A percentile compares a stretch with the other conserved stretches of the same genome.
Conservation (phyloP, 352 stramenopile species). For the Pythium chondricola region DNA sequence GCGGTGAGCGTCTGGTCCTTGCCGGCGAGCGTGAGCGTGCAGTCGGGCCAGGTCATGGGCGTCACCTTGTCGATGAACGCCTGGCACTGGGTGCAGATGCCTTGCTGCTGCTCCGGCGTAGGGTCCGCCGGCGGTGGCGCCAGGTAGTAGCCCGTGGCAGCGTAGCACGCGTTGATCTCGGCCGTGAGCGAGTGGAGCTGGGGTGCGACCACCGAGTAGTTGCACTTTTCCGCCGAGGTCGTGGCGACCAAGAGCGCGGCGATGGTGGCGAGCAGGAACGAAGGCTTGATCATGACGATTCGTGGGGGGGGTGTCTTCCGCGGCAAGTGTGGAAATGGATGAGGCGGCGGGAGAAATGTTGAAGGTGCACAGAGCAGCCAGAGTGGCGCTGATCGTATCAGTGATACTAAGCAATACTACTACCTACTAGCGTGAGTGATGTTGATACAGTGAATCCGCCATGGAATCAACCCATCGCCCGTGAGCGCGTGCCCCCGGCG, state of each 20-base stretch:
- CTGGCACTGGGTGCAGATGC: constrained; percentile 11
- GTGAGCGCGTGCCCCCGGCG: not conserved
- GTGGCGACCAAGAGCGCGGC: not conserved
- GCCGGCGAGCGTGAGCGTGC: constrained; percentile 7
- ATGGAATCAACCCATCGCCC: not conserved
- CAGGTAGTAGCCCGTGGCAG: constrained; percentile 9
- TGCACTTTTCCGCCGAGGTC: constrained; percentile 6
- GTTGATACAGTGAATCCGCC: not conserved
- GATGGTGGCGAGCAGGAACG: not conserved
- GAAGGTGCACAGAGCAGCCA: too few species aligned
- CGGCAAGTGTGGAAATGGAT: constrained; percentile 4
- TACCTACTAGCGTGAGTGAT: too few species aligned
- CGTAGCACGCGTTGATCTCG: constrained; percentile 8
- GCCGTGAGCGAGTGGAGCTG: constrained; percentile 9
- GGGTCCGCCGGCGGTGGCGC: constrained; percentile 1
- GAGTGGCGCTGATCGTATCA: too few species aligned
- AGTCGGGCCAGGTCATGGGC: constrained; percentile 10
- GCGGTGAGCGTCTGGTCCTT: constrained; percentile 13
- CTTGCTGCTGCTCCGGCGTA: constrained; percentile 3
- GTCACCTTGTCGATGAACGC: constrained; percentile 7
- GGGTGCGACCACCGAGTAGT: constrained; percentile 11
- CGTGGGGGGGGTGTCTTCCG: not conserved
- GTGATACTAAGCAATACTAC: too few species aligned
- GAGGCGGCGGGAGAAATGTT: too few species aligned
- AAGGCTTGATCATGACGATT: constrained; percentile 5